Base-by-base conservation (phyloP, 208 protist species). In the Trypanosoma melophagium region DNA sequence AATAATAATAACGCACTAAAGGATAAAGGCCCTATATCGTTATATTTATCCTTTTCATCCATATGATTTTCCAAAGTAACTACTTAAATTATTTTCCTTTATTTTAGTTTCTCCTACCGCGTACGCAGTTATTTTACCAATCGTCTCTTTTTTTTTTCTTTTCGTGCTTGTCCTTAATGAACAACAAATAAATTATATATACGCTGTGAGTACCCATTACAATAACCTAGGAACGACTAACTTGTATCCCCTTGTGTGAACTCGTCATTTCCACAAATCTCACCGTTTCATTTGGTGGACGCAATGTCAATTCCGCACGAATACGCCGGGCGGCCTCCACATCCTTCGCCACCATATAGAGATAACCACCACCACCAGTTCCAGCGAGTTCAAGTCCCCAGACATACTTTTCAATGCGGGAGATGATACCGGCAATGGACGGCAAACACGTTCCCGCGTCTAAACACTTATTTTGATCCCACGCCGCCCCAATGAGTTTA, bases 341-440 rank as follows among this genome's bases (percentile, higher is more conserved):
- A 25, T 84, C 72, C 62, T 84, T 92, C 14, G 86, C 76, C 16
- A 86, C 69, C 56, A 89, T 77, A 66, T 82, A 81, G 49, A 92
- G 56, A 68, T 85, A 92, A 22, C 86, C 86, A 3, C 83, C 86
- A 24, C 86, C 86, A 31, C 83, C 86, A n/a, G 86, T 83, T 0
- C 86, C 83, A 1, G 79, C 59, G 50, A 92, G 71, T 53, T 75
- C 71, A 17, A 76, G 50, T n/a, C 80, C 83, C 67, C 65, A 75
- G 8, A 84, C 67, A 59, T 84, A 76, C 21, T 72, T 74, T 59
- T 79, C 31, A 38, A 87, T 63, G 22, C 52, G 62, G 9, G 74
- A 64, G 45, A 85, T 67, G n/a, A 86, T 81, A 17, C 61, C 65
- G 50, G 79, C 57, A 35, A 89, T 69, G 14, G 69, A 51, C 21